phyloP scores from a whole-genome alignment of 2,329 filamentous ascomycete genomes.

The Magnaporthiopsis rhizophila region DNA sequence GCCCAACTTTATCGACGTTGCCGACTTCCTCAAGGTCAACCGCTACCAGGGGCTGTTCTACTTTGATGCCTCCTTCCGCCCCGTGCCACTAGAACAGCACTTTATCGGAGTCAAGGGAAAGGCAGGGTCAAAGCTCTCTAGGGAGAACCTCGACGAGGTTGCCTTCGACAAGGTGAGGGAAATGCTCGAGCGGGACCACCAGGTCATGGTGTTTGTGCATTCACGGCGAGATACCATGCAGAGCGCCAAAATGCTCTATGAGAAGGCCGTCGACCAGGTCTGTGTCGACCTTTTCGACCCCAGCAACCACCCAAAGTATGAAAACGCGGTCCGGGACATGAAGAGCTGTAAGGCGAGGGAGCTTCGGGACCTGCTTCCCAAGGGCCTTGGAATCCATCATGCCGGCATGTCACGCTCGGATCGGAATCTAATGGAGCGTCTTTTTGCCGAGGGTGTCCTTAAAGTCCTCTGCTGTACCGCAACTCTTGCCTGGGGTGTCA shows the following conservation, averaged over 20 bases:
- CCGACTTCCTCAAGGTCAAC: slow-evolving; percentile 95
- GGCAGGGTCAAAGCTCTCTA: slow-evolving; percentile 67
- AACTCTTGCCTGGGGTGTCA: slow-evolving; percentile 97
- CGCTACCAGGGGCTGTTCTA: slow-evolving; percentile 89
- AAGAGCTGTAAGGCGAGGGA: slow-evolving; percentile 80
- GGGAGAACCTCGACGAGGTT: slow-evolving; percentile 80
- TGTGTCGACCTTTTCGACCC: slow-evolving; percentile 81
- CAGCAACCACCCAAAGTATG: slow-evolving; percentile 67
- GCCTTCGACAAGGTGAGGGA: slow-evolving; percentile 92
- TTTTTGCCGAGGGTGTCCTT: slow-evolving; percentile 87
- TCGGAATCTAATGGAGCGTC: slow-evolving; percentile 86
- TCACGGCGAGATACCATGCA: slow-evolving; percentile 89
- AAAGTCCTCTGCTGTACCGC: slow-evolving; percentile 98
- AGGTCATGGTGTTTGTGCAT: slow-evolving; percentile 99
- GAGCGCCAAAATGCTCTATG: slow-evolving; percentile 76
- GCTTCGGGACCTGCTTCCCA: slow-evolving; percentile 78
- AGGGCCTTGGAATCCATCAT: slow-evolving; percentile 92
- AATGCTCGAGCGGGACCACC: slow-evolving; percentile 87
- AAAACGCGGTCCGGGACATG: slow-evolving; percentile 73
- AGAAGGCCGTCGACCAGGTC: slow-evolving; percentile 76
- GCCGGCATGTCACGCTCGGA: slow-evolving; percentile 94
- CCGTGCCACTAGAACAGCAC: slow-evolving; percentile 92
- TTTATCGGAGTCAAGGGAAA: slow-evolving; percentile 96
- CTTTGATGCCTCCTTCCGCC: slow-evolving; percentile 91
- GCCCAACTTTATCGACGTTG: slow-evolving; percentile 93